Base-by-base conservation (phyloP, 768 basidiomycete species). In the Phaeotremella skinneri region DNA sequence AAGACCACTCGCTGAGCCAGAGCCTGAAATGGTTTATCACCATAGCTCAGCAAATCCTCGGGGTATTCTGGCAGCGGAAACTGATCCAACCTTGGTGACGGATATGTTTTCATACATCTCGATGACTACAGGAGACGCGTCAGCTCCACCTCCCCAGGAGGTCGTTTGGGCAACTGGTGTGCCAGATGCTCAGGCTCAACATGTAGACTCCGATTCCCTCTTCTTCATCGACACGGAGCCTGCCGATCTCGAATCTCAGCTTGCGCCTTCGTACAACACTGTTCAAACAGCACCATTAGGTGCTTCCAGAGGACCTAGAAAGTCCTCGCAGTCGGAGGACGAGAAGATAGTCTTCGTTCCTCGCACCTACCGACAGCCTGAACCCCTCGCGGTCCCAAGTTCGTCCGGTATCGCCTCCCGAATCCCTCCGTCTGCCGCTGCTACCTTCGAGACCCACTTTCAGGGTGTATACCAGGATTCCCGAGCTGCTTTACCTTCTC, bases 331-430 rank as follows among this genome's bases (percentile, higher is more conserved):
- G 25, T 66, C 65, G 9, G 65, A 69, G 11, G 75, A 76, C 6
- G 76, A 77, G 29, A 52, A 75, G 43, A 73, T 77, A 50, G 53
- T 77, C 32, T 74, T 70, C 51, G 58, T 55, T 2, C 72, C 76
- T 0, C 56, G 63, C 27, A 69, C 55, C 29, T 72, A 65, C 56
- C 43, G 48, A 13, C 39, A 74, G 54, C 76, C 76, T 9, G 49
- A 68, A 49, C 70, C 74, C 2, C 65, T 77, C 52, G 43, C 50
- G 13, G 43, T 76, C 30, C 63, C 63, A 17, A 37, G 29, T 6
- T 23, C 49, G 9, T 52, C 51, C 13, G 27, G 48, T 34, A 52
- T 58, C 16, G 29, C 57, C 25, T 37, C 47, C n/a, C 29, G 32
- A 23, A 4, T 25, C 14, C 30, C 51, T 4, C 29, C 29, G 17